Evolutionary conservation across 2,329 filamentous ascomycete genomes (phyloP).

Genomic region (Metarhizium anisopliae): DNA sequence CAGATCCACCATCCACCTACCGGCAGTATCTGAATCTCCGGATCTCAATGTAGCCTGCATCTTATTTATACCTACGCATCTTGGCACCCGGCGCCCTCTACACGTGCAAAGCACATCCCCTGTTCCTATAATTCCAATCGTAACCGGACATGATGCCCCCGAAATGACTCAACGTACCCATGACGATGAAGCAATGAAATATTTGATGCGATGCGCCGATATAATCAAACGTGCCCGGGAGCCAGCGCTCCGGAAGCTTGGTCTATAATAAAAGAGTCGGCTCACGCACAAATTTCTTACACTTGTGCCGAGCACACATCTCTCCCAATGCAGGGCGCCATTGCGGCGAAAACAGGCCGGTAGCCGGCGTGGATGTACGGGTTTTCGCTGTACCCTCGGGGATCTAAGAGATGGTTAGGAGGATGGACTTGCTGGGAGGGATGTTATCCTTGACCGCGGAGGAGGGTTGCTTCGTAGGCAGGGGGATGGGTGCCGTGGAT

Average conservation of each 20-base stretch:
- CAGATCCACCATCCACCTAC: neutral
- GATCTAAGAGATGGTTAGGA: conserved; percentile 10
- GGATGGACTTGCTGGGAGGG: neutral
- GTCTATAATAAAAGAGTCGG: conserved; percentile 16
- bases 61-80: neutral
- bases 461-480: neutral
- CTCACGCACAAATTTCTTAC: neutral
- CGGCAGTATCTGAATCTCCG: neutral
- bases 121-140: conserved; percentile 12
- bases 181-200: conserved; percentile 35
- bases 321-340: conserved; percentile 26
- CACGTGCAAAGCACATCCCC: neutral
- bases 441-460: neutral
- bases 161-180: conserved; percentile 19
- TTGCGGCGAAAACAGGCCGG: conserved; percentile 30
- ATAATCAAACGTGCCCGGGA: conserved; percentile 34
- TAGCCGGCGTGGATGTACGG: conserved; percentile 32
- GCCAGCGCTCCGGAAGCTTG: conserved; percentile 32
- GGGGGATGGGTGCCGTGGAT: neutral
- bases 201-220: conserved; percentile 36
- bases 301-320: no score
- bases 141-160: conserved; percentile 8
- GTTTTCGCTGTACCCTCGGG: conserved; percentile 33
- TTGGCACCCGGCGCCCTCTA: neutral
- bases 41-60: neutral